These are phyloP conservation scores for Geranium rotundifolium DNA, from an alignment of 345 rosid species.

Conservation along the genomic window DNA sequence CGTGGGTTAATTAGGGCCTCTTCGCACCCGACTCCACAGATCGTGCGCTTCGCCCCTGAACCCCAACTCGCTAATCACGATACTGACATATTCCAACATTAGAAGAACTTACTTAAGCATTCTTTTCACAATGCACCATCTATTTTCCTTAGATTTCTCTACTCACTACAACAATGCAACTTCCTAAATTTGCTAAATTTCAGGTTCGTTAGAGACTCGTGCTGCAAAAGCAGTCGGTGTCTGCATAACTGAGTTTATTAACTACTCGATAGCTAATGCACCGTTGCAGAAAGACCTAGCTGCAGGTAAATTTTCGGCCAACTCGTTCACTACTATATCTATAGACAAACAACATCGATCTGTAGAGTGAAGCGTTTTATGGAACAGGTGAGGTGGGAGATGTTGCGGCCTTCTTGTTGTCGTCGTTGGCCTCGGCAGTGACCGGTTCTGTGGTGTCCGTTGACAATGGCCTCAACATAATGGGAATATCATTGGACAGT, in stretches of 20 bases:
- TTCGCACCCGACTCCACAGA: no score
- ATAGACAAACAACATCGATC: no score
- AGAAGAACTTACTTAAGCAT: no score
- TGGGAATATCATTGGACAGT: constrained; percentile 91
- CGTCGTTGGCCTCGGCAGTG: constrained; percentile 85
- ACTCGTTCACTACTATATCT: not conserved
- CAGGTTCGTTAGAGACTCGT: constrained; percentile 76
- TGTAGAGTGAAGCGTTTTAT: not conserved
- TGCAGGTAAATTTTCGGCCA: constrained; percentile 42
- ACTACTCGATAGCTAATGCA: constrained; percentile 64
- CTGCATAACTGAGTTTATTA: constrained; percentile 69
- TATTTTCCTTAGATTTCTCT: no score
- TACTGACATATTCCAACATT: no score
- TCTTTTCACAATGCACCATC: no score
- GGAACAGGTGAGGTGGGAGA: constrained; percentile 87
- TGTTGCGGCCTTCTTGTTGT: constrained; percentile 80
- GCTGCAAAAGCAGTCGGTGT: constrained; percentile 90
- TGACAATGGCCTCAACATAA: constrained; percentile 85
- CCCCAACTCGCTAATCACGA: no score
- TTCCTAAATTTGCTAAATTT: no score
- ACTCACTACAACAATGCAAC: no score
- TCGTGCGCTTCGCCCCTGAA: no score
- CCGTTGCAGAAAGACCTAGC: constrained; percentile 81
- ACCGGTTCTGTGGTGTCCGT: constrained; percentile 78
- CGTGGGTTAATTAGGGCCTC: no score